Evolutionary conservation across 202 grass and related monocot species (phyloP), one percentile per base, ranked within the genome.

Genomic region (Musa balbisiana): DNA sequence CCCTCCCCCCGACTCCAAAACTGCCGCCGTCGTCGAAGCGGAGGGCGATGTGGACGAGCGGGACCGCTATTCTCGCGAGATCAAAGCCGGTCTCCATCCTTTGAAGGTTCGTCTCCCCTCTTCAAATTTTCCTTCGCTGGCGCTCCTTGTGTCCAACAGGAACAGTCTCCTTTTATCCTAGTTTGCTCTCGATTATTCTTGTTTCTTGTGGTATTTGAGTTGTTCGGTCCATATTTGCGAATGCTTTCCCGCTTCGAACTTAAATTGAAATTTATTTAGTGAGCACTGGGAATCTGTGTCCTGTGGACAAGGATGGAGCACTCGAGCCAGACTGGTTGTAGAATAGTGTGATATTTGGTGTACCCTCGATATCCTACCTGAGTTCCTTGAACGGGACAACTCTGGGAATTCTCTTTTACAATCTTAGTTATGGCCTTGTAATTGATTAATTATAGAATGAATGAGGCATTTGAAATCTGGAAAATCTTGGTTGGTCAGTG

Each of bases 61-160:
- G 71, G 89, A 95, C 73, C 95, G 91, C 73, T 88, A 85, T 76
- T 77, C 78, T 80, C 85, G 83, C 72, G 95, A 95, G 73, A 83
- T 95, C 71, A 95, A 95, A 81, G 87, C 85, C 53, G 91, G 91
- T 53, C 85, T 90, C 69, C 95, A 99, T 79, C 91, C 95, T 21
- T 85, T 99, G 33, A 95, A 92, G 85, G 95, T 99, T 80, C 52
- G 52, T 22, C 51, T 59, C 15, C 25, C 16, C 67, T 25, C 50
- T 2, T 70, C 11, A 51, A 20, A 33, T 21, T n/a, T 60, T 60
- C 19, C 16, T 8, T 8, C 9, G 62, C 16, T 67, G 27, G 64
- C 12, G 12, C 16, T 67, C 5, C 67, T 43, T 43, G 33, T 43
- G 5, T 43, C 33, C 33, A 8, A 10, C 67, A 12, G 67, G 49